Conservation (phyloP, 1,284 basidiomycete genomes). For the Pseudozyma flocculosa region DNA sequence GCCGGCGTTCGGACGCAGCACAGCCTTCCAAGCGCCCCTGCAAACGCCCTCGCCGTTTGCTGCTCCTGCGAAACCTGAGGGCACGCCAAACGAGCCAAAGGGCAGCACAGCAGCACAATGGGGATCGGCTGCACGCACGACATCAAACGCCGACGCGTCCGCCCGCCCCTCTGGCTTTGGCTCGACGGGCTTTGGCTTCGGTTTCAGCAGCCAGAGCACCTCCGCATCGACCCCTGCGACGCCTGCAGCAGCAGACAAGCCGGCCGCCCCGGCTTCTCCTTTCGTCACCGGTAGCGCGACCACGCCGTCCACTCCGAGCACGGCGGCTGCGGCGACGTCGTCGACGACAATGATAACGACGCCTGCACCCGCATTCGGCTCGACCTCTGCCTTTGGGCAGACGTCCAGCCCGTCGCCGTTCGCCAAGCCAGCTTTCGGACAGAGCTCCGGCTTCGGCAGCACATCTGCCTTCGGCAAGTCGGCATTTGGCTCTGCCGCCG, state of each 20-base stretch:
- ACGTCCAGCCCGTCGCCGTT: slow-evolving; percentile 26
- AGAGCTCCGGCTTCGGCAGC: slow-evolving; percentile 44
- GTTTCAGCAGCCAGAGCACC: slow-evolving; percentile 16
- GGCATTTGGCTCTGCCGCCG: slow-evolving; percentile 1
- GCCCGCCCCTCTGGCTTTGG: slow-evolving; percentile 31
- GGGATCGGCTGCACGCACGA: too few species aligned
- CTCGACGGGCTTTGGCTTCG: slow-evolving; percentile 29
- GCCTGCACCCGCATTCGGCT: slow-evolving; percentile 21
- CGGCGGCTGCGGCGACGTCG: too few species aligned
- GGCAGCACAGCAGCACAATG: too few species aligned
- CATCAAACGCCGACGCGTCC: slow-evolving; percentile 12
- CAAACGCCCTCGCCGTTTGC: slow-evolving; percentile 23
- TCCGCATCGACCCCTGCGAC: slow-evolving; percentile 7
- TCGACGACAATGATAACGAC: too few species aligned
- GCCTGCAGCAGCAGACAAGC: slow-evolving; percentile 22
- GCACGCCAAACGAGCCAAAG: too few species aligned
- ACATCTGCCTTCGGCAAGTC: slow-evolving; percentile 22
- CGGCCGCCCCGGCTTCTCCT: slow-evolving; percentile 8
- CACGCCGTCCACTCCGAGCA: slow-evolving; percentile 6
- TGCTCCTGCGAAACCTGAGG: slow-evolving; percentile 11
- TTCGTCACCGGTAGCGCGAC: slow-evolving; percentile 19
- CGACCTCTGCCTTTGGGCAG: slow-evolving; percentile 37
- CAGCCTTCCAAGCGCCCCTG: slow-evolving; percentile 23
- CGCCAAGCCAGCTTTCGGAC: slow-evolving; percentile 52
- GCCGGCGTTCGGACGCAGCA: slow-evolving; percentile 28